A percentile compares a stretch with the other conserved stretches of the same genome.
Evolutionary conservation across 1,284 basidiomycete genomes (phyloP).

Genomic region (Ustilago cynodontis): DNA sequence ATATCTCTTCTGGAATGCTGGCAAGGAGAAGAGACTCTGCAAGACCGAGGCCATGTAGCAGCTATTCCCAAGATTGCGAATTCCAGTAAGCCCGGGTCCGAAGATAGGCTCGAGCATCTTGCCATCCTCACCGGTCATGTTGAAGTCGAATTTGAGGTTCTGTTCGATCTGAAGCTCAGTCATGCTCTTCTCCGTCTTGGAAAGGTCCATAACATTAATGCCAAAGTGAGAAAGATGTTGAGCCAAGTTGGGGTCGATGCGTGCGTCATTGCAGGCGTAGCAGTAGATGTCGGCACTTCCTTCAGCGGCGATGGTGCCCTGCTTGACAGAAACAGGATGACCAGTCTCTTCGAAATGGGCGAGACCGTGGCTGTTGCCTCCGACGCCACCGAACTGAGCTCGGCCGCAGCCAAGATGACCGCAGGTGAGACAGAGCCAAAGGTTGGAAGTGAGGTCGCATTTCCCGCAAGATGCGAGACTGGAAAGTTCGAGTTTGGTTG

Average conservation of each 20-base stretch:
- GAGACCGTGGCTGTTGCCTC: constrained; percentile 91
- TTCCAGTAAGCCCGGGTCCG: constrained; percentile 88
- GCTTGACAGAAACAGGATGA: constrained; percentile 89
- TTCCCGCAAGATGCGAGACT: constrained; percentile 52
- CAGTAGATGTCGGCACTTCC: constrained; percentile 94
- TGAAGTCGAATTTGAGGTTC: constrained; percentile 94
- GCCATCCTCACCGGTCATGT: constrained; percentile 89
- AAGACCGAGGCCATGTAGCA: constrained; percentile 97
- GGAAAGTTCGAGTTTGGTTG: constrained; percentile 52
- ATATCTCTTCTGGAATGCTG: constrained; percentile 83
- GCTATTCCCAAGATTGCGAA: constrained; percentile 94
- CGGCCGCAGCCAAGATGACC: constrained; percentile 95
- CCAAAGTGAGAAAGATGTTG: constrained; percentile 84
- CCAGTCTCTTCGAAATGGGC: constrained; percentile 81
- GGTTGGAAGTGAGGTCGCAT: constrained; percentile 74
- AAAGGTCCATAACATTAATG: constrained; percentile 84
- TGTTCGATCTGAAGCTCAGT: constrained; percentile 98
- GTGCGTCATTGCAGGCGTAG: constrained; percentile 90
- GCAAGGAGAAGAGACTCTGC: constrained; percentile 86
- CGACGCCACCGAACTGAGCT: constrained; percentile 84
- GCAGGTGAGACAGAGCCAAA: constrained; percentile 93
- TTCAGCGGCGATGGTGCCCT: constrained; percentile 96
- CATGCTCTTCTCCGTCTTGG: constrained; percentile 96
- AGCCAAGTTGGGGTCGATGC: constrained; percentile 82
- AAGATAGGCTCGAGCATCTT: constrained; percentile 88